These are phyloP conservation scores for Fusarium sterilihyphosum DNA, from an alignment of 2,329 filamentous ascomycete genomes.

Conservation along the genomic window DNA sequence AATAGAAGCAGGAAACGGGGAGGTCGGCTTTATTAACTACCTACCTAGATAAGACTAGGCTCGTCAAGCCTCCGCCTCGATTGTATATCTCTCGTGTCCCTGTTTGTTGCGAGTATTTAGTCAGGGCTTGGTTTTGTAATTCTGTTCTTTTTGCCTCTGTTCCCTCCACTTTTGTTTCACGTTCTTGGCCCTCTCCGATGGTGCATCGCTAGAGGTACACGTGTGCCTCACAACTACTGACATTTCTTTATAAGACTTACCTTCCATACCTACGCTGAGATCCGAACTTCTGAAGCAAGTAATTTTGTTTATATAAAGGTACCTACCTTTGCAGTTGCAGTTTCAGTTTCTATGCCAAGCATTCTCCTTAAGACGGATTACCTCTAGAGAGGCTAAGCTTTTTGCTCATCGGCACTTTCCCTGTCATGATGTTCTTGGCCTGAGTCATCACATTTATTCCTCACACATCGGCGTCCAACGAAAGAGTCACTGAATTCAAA, in stretches of 20 bases:
- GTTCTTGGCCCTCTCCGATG: not conserved
- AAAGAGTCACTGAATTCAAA: not conserved
- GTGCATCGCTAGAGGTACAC: not conserved
- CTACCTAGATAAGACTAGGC: constrained; percentile 1
- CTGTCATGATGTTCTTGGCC: not conserved
- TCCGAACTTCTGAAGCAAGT: not conserved
- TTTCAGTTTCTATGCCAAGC: constrained; percentile 3
- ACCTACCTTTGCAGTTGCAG: not conserved
- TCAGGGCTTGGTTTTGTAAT: not conserved
- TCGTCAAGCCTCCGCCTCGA: not conserved
- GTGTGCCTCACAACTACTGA: not conserved
- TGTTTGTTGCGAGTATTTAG: not conserved
- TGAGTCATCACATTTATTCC: constrained; percentile 1
- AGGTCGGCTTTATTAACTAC: not conserved
- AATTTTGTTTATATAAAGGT: not conserved
- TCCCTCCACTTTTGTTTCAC: not conserved
- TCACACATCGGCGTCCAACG: not conserved
- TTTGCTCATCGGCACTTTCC: constrained; percentile 3
- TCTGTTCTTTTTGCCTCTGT: not conserved
- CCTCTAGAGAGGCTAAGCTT: constrained; percentile 18
- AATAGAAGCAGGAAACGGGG: not conserved
- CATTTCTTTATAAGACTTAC: not conserved
- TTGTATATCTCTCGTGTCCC: not conserved
- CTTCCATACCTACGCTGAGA: not conserved
- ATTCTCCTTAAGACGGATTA: not conserved